Conservation (phyloP, 2,329 filamentous ascomycete species). For the Aspergillus amoenus region DNA sequence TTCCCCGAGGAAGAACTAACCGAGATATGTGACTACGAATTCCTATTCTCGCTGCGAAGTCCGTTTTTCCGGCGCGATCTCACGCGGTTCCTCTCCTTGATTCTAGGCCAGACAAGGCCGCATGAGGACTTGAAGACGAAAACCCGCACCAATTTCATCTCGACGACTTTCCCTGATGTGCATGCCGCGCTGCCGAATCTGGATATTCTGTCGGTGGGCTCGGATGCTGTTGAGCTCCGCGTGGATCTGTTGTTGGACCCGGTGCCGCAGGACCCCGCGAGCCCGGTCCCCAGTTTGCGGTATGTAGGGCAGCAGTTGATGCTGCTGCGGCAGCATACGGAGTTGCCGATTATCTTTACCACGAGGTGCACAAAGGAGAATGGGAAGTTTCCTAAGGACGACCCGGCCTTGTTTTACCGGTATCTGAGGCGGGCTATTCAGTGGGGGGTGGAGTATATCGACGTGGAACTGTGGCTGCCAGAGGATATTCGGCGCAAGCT, state of each 20-base stretch:
- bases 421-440: conserved; percentile 83
- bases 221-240: conserved; percentile 80
- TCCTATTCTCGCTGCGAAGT: conserved; percentile 69
- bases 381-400: conserved; percentile 79
- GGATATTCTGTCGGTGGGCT: conserved; percentile 82
- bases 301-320: conserved; percentile 87
- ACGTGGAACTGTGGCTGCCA: conserved; percentile 84
- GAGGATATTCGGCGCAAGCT: conserved; percentile 69
- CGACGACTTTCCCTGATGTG: conserved; percentile 84
- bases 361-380: conserved; percentile 80
- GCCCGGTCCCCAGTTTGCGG: conserved; percentile 70
- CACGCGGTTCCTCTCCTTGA: conserved; percentile 75
- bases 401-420: conserved; percentile 70
- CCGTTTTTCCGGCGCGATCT: conserved; percentile 74
- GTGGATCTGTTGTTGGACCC: conserved; percentile 79
- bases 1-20: conserved; percentile 67
- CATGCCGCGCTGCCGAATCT: conserved; percentile 79
- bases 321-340: conserved; percentile 77
- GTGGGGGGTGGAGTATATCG: conserved; percentile 87
- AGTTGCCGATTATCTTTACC: conserved; percentile 88
- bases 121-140: conserved; percentile 72
- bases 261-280: conserved; percentile 57
- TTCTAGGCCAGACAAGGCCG: conserved; percentile 74
- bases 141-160: conserved; percentile 77
- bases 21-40: conserved; percentile 76